phyloP scores from a whole-genome alignment of 257 asterid genomes.

The Penstemon davidsonii region DNA sequence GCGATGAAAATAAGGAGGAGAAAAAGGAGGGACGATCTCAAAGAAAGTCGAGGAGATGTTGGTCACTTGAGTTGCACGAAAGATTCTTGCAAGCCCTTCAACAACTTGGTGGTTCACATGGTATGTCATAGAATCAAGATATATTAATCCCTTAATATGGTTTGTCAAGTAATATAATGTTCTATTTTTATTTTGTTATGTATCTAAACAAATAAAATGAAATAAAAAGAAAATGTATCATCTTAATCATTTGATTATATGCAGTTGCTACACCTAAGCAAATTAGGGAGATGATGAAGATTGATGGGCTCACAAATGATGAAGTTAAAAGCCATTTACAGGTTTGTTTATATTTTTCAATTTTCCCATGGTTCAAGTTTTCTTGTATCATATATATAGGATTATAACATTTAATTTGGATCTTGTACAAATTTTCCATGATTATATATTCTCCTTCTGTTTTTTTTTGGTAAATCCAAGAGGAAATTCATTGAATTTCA shows the following conservation, averaged over 20 bases:
- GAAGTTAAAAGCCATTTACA: constrained; percentile 76
- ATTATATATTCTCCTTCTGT: background rate
- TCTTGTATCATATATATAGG: background rate
- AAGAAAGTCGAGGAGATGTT: constrained; percentile 62
- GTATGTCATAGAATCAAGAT: constrained; percentile 25
- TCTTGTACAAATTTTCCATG: constrained; percentile 15
- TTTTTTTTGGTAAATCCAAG: background rate
- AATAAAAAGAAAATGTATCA: background rate
- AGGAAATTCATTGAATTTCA: constrained; percentile 6
- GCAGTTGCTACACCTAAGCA: constrained; percentile 71
- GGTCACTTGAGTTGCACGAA: constrained; percentile 66
- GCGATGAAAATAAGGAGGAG: constrained; percentile 35
- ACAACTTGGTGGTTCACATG: constrained; percentile 69
- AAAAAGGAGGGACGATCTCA: constrained; percentile 42
- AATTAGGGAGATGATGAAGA: constrained; percentile 70
- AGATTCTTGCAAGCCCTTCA: constrained; percentile 65
- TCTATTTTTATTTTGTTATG: background rate
- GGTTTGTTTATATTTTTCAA: constrained; percentile 36
- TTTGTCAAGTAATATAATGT: background rate
- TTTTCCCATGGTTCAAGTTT: background rate
- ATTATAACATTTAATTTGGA: constrained; percentile 5
- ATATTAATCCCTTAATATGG: no score
- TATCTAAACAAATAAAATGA: no score
- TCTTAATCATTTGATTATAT: background rate
- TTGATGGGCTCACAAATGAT: constrained; percentile 74